Conservation (phyloP, 176 grass and related monocot genomes). For the Luzula sylvatica region DNA sequence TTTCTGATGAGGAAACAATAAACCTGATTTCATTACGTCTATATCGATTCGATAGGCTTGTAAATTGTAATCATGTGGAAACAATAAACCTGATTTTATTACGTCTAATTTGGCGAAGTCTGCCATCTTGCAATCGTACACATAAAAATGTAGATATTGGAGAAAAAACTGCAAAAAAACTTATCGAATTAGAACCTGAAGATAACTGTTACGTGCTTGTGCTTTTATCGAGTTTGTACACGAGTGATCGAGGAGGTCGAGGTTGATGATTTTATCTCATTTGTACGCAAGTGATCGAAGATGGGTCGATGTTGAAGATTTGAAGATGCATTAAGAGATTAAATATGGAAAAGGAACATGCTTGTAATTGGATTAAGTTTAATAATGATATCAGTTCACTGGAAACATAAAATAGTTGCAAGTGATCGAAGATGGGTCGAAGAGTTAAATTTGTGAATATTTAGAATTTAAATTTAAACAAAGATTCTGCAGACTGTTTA, state of each 20-base stretch:
- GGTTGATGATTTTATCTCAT: slow-evolving; percentile 60
- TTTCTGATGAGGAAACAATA: no score
- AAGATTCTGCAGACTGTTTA: no score
- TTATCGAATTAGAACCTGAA: slow-evolving; percentile 70
- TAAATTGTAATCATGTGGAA: no score
- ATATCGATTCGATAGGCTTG: slow-evolving; percentile 69
- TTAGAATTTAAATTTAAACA: no score
- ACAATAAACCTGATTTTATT: slow-evolving; percentile 68
- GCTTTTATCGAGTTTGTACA: slow-evolving; percentile 83
- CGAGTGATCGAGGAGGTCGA: slow-evolving; percentile 48
- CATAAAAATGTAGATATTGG: slow-evolving; percentile 70
- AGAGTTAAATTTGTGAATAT: no score
- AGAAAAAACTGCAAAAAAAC: slow-evolving; percentile 46
- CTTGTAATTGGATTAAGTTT: slow-evolving; percentile 84
- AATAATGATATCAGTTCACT: slow-evolving; percentile 76
- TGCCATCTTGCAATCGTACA: slow-evolving; percentile 70
- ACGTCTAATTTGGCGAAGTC: slow-evolving; percentile 83
- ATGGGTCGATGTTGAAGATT: slow-evolving; percentile 58
- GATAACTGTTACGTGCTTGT: slow-evolving; percentile 91
- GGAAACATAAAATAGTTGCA: no score
- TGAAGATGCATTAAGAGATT: slow-evolving; percentile 87
- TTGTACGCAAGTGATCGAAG: no score
- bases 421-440: no score
- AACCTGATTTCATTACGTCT: slow-evolving; percentile 76
- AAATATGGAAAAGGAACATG: slow-evolving; percentile 69